Conservation (phyloP, 768 basidiomycete genomes). For the Naematelia aurantialba region DNA sequence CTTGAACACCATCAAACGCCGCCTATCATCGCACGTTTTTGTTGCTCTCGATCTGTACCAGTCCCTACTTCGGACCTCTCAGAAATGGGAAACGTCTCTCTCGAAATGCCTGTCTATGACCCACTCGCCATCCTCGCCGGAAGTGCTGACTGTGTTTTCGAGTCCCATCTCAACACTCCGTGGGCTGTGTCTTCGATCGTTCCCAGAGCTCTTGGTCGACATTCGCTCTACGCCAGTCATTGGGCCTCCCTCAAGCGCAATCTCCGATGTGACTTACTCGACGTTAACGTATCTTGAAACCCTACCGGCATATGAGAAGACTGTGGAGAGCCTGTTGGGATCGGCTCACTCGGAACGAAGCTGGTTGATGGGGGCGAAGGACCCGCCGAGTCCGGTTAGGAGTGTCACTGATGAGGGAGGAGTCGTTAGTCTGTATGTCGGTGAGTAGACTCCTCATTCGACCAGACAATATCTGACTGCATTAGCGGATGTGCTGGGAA, state of each 20-base stretch:
- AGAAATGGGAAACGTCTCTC: slow-evolving; percentile 32
- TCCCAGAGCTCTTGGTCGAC: slow-evolving; percentile 48
- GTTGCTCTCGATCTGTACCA: slow-evolving; percentile 44
- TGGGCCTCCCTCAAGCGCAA: slow-evolving; percentile 17
- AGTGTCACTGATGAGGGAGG: slow-evolving; percentile 39
- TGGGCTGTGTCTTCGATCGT: slow-evolving; percentile 31
- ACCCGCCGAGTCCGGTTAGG: slow-evolving; percentile 29
- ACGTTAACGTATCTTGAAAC: slow-evolving; percentile 44
- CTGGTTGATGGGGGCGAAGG: slow-evolving; percentile 49
- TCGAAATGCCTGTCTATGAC: slow-evolving; percentile 32
- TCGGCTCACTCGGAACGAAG: slow-evolving; percentile 43
- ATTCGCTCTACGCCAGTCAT: slow-evolving; percentile 22
- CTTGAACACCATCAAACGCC: slow-evolving; percentile 38
- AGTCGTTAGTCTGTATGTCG: slow-evolving; percentile 41
- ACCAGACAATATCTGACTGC: background rate
- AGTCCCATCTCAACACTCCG: slow-evolving; percentile 24
- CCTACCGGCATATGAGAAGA: slow-evolving; percentile 34
- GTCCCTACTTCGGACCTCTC: slow-evolving; percentile 20
- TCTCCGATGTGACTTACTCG: slow-evolving; percentile 40
- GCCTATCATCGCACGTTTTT: slow-evolving; percentile 38
- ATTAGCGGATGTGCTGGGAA: slow-evolving; percentile 42
- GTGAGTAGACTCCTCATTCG: slow-evolving; percentile 13
- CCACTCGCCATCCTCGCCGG: slow-evolving; percentile 9
- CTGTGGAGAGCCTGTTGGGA: slow-evolving; percentile 32
- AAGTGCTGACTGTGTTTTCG: slow-evolving; percentile 13